A percentile compares a stretch with the other conserved stretches of the same genome.
Conservation (phyloP, 306 rosid genomes). For the Lathyrus aphaca region DNA sequence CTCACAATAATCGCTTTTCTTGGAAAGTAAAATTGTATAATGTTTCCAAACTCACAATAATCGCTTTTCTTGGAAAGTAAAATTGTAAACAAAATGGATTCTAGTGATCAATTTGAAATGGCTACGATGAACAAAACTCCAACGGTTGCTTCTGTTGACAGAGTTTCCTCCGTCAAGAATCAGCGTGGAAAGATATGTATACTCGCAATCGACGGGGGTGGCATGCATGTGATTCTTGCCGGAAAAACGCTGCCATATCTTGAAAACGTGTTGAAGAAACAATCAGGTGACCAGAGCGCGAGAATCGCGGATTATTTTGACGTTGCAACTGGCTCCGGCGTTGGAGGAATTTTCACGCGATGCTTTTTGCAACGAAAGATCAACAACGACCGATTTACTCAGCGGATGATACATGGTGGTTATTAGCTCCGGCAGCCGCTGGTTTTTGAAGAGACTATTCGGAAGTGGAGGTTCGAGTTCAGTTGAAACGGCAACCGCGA, state of each 20-base stretch:
- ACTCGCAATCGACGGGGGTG: slow-evolving; percentile 94
- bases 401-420: slow-evolving; percentile 82
- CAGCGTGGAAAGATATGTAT: slow-evolving; percentile 96
- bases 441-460: slow-evolving; percentile 50
- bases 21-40: no score
- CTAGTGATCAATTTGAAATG: slow-evolving; percentile 62
- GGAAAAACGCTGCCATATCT: slow-evolving; percentile 88
- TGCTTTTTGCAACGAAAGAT: slow-evolving; percentile 84
- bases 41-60: slow-evolving; percentile 1
- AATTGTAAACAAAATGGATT: slow-evolving; percentile 44
- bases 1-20: slow-evolving; percentile 1
- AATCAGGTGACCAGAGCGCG: slow-evolving; percentile 87
- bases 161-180: slow-evolving; percentile 68
- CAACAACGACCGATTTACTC: slow-evolving; percentile 65
- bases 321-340: slow-evolving; percentile 86
- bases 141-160: slow-evolving; percentile 25
- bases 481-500: slow-evolving; percentile 46
- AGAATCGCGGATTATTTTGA: slow-evolving; percentile 94
- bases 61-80: background rate
- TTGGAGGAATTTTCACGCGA: slow-evolving; percentile 87
- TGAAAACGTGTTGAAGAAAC: slow-evolving; percentile 71
- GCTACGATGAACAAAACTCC: slow-evolving; percentile 75
- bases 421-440: slow-evolving; percentile 44
- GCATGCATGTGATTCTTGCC: slow-evolving; percentile 89
- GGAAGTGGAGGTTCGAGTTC: slow-evolving; percentile 44